Evolutionary conservation across 495 filamentous ascomycete genomes (phyloP), one percentile per base, ranked within the genome.

Genomic region (Penicillium longicatenatum): DNA sequence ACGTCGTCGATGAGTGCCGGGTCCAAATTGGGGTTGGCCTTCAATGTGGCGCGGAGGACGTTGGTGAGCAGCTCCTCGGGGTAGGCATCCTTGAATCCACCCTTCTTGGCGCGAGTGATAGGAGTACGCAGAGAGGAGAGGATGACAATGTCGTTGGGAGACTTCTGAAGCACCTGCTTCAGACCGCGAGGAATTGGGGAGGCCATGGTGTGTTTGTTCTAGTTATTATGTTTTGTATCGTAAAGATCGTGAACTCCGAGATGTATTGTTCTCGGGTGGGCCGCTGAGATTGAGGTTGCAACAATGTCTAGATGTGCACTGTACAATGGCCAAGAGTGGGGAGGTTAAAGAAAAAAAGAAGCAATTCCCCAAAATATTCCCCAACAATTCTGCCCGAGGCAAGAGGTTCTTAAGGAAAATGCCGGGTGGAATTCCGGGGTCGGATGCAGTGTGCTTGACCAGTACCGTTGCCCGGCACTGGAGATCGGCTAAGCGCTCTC

Each of bases 121-220:
- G 92, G 88, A 17, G 92, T 97, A 44, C 92, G 91, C 54, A 96
- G 82, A 8, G 91, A 86, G 30, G 92, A 93, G 59, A 95, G 86
- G 69, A 97, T 89, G 70, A 97, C 90, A 45, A 92, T 84, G 70
- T 97, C 92, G 22, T 84, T 82, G 17, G 91, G 89, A 4, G 86
- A 79, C 69, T 92, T 96, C 67, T 86, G 76, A 39, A 97, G 86
- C 64, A 97, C 86, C 65, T 90, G 84, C 57, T 84, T 83, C 58
- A 92, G 73, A 62, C 91, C 89, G 59, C 82, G 82, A 42, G 82
- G 81, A 45, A 84, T 73, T 68, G 82, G 80, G 61, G 75, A 78
- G 19, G 81, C 76, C 83, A 86, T 86, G 3, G 31, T 39, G 22
- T 31, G 16, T 48, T 21, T 31, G 16, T 48, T 21, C 10, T 47